Percentiles rank a stretch among this genome's conserved stretches.
Evolutionary conservation across 345 rosid species (phyloP).

Genomic region (Rhodamnia argentea): DNA sequence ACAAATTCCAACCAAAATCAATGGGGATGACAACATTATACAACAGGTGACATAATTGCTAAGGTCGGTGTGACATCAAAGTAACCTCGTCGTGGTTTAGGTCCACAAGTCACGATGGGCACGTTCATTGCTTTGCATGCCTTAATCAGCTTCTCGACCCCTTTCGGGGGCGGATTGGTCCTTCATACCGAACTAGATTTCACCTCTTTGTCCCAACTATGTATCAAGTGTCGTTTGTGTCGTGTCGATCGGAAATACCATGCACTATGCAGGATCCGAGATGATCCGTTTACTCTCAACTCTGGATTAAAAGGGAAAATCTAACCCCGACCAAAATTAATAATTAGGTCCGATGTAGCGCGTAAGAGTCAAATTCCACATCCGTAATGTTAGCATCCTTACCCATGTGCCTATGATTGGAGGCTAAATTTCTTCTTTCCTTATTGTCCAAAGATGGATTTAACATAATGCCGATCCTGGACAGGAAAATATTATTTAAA

Average conservation of each 20-base stretch:
- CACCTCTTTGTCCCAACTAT: neutral
- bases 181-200: neutral
- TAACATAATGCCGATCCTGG: neutral
- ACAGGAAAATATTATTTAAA: neutral
- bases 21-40: neutral
- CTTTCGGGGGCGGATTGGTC: neutral
- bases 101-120: neutral
- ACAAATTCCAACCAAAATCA: neutral
- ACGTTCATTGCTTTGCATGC: neutral
- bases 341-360: rapidly evolving
- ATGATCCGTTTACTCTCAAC: neutral
- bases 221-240: too few relatives aligned
- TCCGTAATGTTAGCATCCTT: neutral
- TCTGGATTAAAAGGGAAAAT: neutral
- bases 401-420: neutral
- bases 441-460: neutral
- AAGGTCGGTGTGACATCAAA: neutral
- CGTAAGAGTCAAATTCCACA: rapidly evolving
- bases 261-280: too few relatives aligned
- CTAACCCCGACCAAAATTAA: neutral
- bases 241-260: too few relatives aligned
- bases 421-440: neutral
- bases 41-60: neutral
- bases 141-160: neutral
- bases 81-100: neutral